phyloP scores from a whole-genome alignment of 2,329 filamentous ascomycete genomes.

The Dothideomycetes sp. region DNA sequence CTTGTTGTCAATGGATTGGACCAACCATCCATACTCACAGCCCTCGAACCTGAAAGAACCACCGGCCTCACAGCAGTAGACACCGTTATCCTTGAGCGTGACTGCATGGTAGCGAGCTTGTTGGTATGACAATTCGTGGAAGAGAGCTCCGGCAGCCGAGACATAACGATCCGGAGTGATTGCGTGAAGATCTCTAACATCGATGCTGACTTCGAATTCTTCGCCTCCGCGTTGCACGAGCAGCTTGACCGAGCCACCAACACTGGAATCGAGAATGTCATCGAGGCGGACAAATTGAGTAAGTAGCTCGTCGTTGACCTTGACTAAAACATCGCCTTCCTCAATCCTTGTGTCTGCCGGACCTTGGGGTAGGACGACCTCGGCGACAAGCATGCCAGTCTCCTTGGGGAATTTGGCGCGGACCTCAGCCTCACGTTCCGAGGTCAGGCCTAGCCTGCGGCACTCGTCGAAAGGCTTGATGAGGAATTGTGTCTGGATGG shows the following conservation, averaged over 20 bases:
- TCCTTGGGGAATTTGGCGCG: conserved; percentile 80
- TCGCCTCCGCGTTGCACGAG: conserved; percentile 82
- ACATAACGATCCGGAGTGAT: conserved; percentile 97
- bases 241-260: conserved; percentile 67
- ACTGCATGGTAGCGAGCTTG: conserved; percentile 95
- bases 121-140: conserved; percentile 95
- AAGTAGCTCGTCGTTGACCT: conserved; percentile 86
- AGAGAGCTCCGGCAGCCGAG: conserved; percentile 84
- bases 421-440: conserved; percentile 78
- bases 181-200: conserved; percentile 79
- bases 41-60: conserved; percentile 93
- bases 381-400: conserved; percentile 93
- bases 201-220: conserved; percentile 74
- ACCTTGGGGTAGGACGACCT: conserved; percentile 85
- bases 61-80: conserved; percentile 89
- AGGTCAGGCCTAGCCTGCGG: conserved; percentile 71
- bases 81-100: conserved; percentile 63
- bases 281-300: conserved; percentile 90
- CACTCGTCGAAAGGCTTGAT: conserved; percentile 98
- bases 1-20: conserved; percentile 86
- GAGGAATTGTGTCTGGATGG: conserved; percentile 96
- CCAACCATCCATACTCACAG: conserved; percentile 83
- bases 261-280: conserved; percentile 80
- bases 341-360: conserved; percentile 80
- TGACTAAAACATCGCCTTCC: conserved; percentile 87